Base-by-base conservation (phyloP, 73 alveolate species). In the Stentor coeruleus region DNA sequence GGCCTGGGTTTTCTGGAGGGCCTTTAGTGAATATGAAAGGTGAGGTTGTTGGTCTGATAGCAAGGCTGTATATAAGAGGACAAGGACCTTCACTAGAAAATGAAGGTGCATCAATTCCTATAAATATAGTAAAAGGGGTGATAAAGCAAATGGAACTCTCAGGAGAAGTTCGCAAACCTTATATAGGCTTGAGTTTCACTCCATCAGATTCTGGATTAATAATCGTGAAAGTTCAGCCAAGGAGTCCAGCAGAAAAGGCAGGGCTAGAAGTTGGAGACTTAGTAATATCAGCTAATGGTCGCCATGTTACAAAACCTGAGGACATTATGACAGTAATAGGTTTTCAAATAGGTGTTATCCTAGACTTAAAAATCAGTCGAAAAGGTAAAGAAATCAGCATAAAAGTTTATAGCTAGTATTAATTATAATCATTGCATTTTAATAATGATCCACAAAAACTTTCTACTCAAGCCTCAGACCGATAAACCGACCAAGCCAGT, bases 261-360 rank as follows among this genome's bases (percentile, higher is more conserved):
- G 95, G 95, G n/a, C 66, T 90, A 28, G 83, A 82, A 58, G 84
- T 74, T 36, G 96, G 93, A 26, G 96, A 90, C 58, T 58, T 90
- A 14, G 28, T 90, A 3, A 28, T 90, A 38, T 82, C 85, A 73
- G 85, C 85, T 59, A 81, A 90, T 72, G 96, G 89, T 30, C 59
- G 15, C 30, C 81, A 57, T 74, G 85, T 90, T 3, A 86, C 86
- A 55, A 82, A 39, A 38, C 81, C 80, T 3, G 76, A 82, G 28
- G 96, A 85, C 39, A 73, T 83, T 42, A 80, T 59, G 38, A 35
- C 74, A 14, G 84, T 66, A 28, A 31, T 2, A 2, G 77, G 79
- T 14, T 66, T 66, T 66, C 20, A 66, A 14, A 14, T 59, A 59
- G 38, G 77, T 4, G 30, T 28, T 59, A 38, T 59, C 30, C 36